Evolutionary conservation across 345 rosid genomes (phyloP), one percentile per base, ranked within the genome.

Genomic region (Brassica carinata): DNA sequence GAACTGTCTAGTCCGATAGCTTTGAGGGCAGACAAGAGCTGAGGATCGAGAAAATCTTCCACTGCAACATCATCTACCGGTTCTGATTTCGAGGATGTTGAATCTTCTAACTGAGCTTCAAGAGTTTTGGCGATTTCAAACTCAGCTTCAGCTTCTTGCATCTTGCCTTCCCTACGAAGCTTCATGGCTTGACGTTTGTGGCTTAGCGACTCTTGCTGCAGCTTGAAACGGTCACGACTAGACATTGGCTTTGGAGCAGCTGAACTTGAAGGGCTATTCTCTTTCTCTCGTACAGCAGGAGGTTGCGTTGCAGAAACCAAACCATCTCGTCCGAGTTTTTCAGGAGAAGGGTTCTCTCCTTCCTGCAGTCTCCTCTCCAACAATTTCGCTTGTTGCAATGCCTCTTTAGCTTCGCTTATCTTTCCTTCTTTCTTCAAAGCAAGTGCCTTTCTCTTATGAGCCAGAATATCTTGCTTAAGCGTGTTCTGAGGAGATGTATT

Each of bases 41-140:
- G 94, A 82, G 98, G 97, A 90, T 93, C 96, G 14, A 95, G 98
- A 81, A 94, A 83, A 90, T 91, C 96, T 83, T 93, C 97, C 38
- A 91, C 91, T 55, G 63, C 83, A 59, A 84, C 89, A 71, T 85
- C 91, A 65, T 87, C 87, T 9, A 14, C 75, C 3, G 64, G 17
- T 81, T 75, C 90, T 59, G 79, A 74, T 84, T 85, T 86, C 18
- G 78, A 66, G 18, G 90, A 65, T 19, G 88, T 30, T 23, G 79
- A 78, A 79, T 90, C 93, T 67, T 92, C 99, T 83, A 93, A 76
- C 80, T 88, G 96, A 64, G 93, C 87, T 84, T 96, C 97, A 48
- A 96, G 92, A 78, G 89, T 69, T 92, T 90, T 96, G 75, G 99
- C 99, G 43, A 89, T 67, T 83, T 96, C 98, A 75, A 87, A 84